Base-by-base conservation (phyloP, 768 basidiomycete genomes). In the Boletellus ananiceps region DNA sequence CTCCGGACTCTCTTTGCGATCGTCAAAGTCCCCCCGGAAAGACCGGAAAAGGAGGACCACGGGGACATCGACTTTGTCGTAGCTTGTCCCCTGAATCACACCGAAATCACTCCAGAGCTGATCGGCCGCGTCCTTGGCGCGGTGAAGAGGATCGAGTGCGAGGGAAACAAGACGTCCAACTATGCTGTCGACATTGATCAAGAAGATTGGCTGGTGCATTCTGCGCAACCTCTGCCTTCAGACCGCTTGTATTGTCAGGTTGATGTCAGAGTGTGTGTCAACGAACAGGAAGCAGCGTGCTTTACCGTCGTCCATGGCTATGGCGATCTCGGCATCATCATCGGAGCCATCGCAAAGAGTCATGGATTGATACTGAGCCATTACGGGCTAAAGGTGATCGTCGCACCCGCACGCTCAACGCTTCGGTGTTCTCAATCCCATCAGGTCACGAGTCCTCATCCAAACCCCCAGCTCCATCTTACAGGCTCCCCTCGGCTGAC, bases 41-140 rank as follows among this genome's bases (percentile, higher is more conserved):
- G 77, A 8, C 86, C 85, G 13, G 80, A 76, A 54, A 88, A 88
- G 61, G 38, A 45, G 1, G 80, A 82, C 61, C 71, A 84, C 53
- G 86, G 86, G 1, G 87, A 89, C 58, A 58, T 89, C 19, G 87
- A 88, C 61, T 77, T 86, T 44, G 65, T 84, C 18, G 85, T 85
- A 4, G 71, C 75, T 33, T 54, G 58, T n/a, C 79, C 84, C 0
- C 50, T 58, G 11, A 18, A 55, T 12, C 46, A 32, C 7, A 57
- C 44, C 18, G 54, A 59, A 25, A 44, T 69, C 33, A 66, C 74
- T 2, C 71, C 74, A 23, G 64, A 64, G 27, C 38, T 62, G 29
- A 67, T 79, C 5, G 67, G 73, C 55, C 46, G 50, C 4, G 61
- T 71, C 14, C 66, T 86, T 5, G 74, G 77, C 8, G 83, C 83